Evolutionary conservation across 495 filamentous ascomycete genomes (phyloP), one percentile per base, ranked within the genome.

Genomic region (Letharia columbiana): DNA sequence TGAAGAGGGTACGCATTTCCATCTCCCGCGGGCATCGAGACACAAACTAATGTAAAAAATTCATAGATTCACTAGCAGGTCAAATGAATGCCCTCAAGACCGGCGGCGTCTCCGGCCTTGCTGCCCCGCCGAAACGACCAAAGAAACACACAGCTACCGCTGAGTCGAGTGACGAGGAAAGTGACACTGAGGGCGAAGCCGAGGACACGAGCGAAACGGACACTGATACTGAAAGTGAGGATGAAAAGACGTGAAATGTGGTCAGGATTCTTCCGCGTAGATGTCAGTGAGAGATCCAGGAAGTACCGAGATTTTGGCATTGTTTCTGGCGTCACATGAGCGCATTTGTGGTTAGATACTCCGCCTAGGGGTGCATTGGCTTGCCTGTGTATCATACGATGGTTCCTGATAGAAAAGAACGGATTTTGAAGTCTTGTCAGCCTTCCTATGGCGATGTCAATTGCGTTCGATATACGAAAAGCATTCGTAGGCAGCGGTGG

Each of bases 11-110:
- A 81, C 80, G 86, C 77, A 61, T 60, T 47, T 65, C 58, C 42
- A 62, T 40, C 54, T 15, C 40, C 65, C 44, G 4, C 44, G 20
- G n/a, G 8, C 63, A n/a, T 0, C 23, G 28, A 33, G 28, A 31
- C 23, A 35, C 18, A 45, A 17, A n/a, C 39, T 31, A 18, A 65
- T 70, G 75, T 69, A 74, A 76, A 76, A 67, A 79, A 28, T 28
- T 68, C 49, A 66, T 47, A 98, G 94, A 97, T 78, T 92, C 94
- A 3, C 80, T 98, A 71, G 93, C 92, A 33, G 95, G 94, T 62
- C 91, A 96, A 78, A 97, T 98, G 94, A 86, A 87, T 54, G 89
- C 90, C 1, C 83, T 96, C 62, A 95, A 94, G 76, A 83, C 84
- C 7, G 87, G 87, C 49, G 83, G 84, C 56, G 63, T 75, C 61